Conservation (phyloP, 140 eudicot species). For the Flaveria floridana region DNA sequence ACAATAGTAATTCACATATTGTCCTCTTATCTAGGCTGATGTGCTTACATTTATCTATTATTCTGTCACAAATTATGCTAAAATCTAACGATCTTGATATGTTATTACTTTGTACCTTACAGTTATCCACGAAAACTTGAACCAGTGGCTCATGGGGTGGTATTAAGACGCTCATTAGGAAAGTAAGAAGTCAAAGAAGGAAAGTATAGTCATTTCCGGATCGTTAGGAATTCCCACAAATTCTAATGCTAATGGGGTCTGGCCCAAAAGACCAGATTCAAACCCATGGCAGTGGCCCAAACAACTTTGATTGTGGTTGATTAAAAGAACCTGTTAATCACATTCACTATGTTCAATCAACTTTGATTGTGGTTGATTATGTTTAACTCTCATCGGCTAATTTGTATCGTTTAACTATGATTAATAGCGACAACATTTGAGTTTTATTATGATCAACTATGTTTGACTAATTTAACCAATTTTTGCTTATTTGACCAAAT, state of each 20-base stretch:
- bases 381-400: too few relatives aligned
- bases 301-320: too few relatives aligned
- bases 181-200: slow-evolving; percentile 25
- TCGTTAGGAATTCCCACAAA: slow-evolving; percentile 58
- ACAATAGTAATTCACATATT: neutral
- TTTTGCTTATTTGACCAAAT: too few relatives aligned
- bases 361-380: too few relatives aligned
- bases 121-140: slow-evolving; percentile 30
- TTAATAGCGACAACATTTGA: too few relatives aligned
- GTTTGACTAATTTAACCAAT: too few relatives aligned
- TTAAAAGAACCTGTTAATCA: too few relatives aligned
- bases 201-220: slow-evolving; percentile 49
- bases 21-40: neutral
- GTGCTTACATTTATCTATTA: neutral
- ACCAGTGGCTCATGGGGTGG: slow-evolving; percentile 54
- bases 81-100: neutral
- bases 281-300: too few relatives aligned
- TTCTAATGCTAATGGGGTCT: slow-evolving; percentile 51
- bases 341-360: too few relatives aligned
- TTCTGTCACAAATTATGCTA: neutral
- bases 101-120: neutral
- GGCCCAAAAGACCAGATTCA: slow-evolving; percentile 47
- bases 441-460: too few relatives aligned
- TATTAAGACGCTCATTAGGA: slow-evolving; percentile 43
- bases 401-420: too few relatives aligned